Base-by-base conservation (phyloP, 331 rosid species). In the Stylosanthes scabra region DNA sequence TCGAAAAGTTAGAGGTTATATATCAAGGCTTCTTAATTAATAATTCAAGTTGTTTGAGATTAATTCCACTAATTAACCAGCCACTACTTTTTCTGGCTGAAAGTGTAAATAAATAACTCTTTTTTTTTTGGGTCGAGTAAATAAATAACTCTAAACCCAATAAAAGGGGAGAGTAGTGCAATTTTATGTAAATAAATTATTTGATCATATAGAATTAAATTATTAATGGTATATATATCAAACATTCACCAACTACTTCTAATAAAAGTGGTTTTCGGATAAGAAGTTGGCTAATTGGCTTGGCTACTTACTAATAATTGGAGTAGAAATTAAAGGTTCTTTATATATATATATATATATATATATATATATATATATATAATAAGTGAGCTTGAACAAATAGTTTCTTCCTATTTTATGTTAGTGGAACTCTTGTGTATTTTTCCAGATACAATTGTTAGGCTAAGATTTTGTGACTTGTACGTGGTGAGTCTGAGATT, bases 391-490 rank as follows among this genome's bases (percentile, higher is more conserved):
- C 14, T 1, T 51, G 13, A 25, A 66, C 47, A 51, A 67, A 40
- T 73, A 49, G 75, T 44, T 25, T 68, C 42, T 59, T 10, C 28
- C 54, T 60, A 16, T 31, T 31, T 66, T 8, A 25, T 58, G 63
- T 11, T 8, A 80, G 76, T 74, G 80, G 76, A 11, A 34, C 39
- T 34, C 39, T 34, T 34, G 25, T 20, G 2, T 12, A 8, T n/a
- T 5, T 80, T 74, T 68, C 11, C 63, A 41, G 63, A 55, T 80
- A 46, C 58, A 68, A 45, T 63, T 25, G 76, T 34, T 74, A 60
- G 80, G 83, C 67, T 31, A 31, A 56, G 74, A 68, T 68, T 45
- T 39, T 61, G 15, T 42, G 46, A 25, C 27, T 14, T 6, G 15
- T 34, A 57, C 16, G 50, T 64, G 70, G 57, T 68, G 45, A 57